These are phyloP conservation scores for Gypsophila paniculata DNA, from an alignment of 179 eudicot genomes.

Conservation along the genomic window DNA sequence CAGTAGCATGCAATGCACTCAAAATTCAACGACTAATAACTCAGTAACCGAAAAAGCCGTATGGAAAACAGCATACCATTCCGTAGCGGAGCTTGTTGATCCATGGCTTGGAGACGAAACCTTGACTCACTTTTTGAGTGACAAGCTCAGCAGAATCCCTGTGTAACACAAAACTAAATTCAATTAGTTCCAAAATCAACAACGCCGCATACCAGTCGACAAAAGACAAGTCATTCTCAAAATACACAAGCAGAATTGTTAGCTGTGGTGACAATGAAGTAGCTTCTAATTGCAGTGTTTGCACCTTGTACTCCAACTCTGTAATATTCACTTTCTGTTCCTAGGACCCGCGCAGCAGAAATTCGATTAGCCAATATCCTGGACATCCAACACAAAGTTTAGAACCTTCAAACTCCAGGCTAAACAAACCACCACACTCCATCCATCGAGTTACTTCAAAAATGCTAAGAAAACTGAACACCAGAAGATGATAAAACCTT, in stretches of 20 bases:
- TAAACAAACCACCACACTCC: conserved; percentile 28
- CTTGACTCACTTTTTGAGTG: conserved; percentile 45
- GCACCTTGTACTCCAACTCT: conserved; percentile 46
- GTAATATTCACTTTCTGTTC: conserved; percentile 41
- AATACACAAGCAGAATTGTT: conserved; percentile 34
- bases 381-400: conserved; percentile 23
- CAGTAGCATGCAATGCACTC: neutral
- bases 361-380: conserved; percentile 58
- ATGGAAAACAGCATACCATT: conserved; percentile 40
- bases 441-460: conserved; percentile 34
- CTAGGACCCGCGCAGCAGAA: conserved; percentile 52
- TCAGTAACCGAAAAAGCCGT: neutral
- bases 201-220: too few species aligned
- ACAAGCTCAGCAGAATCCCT: conserved; percentile 47
- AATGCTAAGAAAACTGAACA: conserved; percentile 29
- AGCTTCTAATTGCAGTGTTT: conserved; percentile 38
- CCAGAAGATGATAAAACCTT: conserved; percentile 30
- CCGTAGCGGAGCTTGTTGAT: conserved; percentile 53
- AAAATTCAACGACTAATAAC: too few species aligned
- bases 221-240: neutral
- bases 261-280: conserved; percentile 38
- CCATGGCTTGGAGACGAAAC: conserved; percentile 53
- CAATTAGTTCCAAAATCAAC: conserved; percentile 1
- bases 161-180: conserved; percentile 23
- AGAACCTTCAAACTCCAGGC: conserved; percentile 39